phyloP scores from a whole-genome alignment of 2,329 filamentous ascomycete species.

The Setomelanomma holmii region DNA sequence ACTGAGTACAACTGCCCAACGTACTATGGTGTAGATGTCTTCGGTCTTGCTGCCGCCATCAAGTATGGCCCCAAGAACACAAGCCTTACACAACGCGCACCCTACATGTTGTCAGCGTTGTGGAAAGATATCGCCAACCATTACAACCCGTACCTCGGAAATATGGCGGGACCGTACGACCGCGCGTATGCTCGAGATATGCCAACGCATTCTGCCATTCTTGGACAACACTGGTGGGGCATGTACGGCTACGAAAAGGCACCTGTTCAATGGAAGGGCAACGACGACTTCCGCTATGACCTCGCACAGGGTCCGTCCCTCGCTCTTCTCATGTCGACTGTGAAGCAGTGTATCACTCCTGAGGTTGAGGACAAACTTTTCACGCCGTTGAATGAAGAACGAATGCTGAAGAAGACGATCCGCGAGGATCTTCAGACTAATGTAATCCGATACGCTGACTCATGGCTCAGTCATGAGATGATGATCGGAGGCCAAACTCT shows the following conservation, averaged over 20 bases:
- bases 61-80: conserved; percentile 45
- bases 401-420: conserved; percentile 9
- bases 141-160: conserved; percentile 48
- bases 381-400: background rate
- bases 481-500: conserved; percentile 49
- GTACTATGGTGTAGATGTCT: conserved; percentile 53
- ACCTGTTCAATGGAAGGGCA: conserved; percentile 48
- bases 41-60: conserved; percentile 50
- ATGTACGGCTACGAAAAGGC: conserved; percentile 52
- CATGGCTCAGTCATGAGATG: conserved; percentile 53
- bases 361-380: conserved; percentile 5
- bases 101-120: conserved; percentile 38
- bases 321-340: conserved; percentile 39
- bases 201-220: conserved; percentile 50
- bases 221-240: conserved; percentile 55
- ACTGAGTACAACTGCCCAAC: conserved; percentile 53
- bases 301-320: conserved; percentile 52
- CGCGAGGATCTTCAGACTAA: conserved; percentile 43
- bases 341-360: conserved; percentile 4
- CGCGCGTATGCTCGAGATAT: conserved; percentile 52
- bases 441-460: conserved; percentile 43
- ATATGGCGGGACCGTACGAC: conserved; percentile 49
- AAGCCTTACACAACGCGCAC: conserved; percentile 39
- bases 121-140: conserved; percentile 48
- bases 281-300: conserved; percentile 53